Evolutionary conservation across 441 rosid genomes (phyloP).

Genomic region (Macaranga tanarius): DNA sequence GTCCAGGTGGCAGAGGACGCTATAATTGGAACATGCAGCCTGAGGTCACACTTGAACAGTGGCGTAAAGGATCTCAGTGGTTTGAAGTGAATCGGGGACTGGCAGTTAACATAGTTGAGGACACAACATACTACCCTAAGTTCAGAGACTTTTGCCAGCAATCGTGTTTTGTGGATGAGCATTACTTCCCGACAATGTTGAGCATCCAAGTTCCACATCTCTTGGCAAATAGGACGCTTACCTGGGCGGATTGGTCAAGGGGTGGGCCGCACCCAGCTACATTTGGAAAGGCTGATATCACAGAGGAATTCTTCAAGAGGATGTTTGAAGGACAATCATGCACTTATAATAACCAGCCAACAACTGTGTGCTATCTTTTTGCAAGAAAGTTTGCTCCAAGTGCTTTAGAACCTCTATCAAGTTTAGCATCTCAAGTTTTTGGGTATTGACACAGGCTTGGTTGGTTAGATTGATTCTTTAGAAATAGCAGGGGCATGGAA

Average conservation of each 20-base stretch:
- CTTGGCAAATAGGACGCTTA: slow-evolving; percentile 69
- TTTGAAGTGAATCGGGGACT: slow-evolving; percentile 70
- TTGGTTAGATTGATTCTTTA: neutral
- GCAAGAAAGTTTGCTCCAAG: slow-evolving; percentile 88
- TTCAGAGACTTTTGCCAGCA: slow-evolving; percentile 71
- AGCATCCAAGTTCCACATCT: slow-evolving; percentile 52
- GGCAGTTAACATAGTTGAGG: slow-evolving; percentile 59
- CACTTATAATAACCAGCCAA: slow-evolving; percentile 51
- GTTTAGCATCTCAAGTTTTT: slow-evolving; percentile 50
- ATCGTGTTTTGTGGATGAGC: slow-evolving; percentile 87
- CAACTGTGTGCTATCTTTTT: slow-evolving; percentile 60
- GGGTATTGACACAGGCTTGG: slow-evolving; percentile 33
- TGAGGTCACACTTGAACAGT: slow-evolving; percentile 60
- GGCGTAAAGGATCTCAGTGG: slow-evolving; percentile 99
- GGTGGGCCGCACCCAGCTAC: slow-evolving; percentile 95
- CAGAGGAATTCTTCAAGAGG: slow-evolving; percentile 48
- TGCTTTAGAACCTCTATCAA: slow-evolving; percentile 66
- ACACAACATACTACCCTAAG: slow-evolving; percentile 65
- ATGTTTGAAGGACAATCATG: slow-evolving; percentile 45
- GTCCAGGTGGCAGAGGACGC: slow-evolving; percentile 83
- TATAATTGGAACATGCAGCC: slow-evolving; percentile 58
- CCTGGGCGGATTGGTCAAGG: slow-evolving; percentile 91
- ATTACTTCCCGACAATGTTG: slow-evolving; percentile 88
- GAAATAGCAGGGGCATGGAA: neutral
- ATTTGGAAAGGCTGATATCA: slow-evolving; percentile 56